Conservation (phyloP, 805 yeast genomes). For the Saccharomycopsis fodiens region DNA sequence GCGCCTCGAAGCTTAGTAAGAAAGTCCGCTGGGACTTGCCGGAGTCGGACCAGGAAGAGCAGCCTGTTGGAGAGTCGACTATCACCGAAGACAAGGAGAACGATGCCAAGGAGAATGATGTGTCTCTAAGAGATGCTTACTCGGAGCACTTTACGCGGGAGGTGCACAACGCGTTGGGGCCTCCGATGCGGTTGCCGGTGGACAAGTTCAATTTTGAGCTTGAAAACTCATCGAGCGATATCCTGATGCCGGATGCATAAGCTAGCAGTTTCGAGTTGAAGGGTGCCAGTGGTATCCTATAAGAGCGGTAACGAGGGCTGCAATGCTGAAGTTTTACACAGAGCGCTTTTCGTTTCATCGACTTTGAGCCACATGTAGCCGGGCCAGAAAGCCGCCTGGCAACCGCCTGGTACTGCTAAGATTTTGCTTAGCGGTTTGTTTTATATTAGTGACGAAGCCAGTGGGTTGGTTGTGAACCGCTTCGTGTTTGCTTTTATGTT, state of each 20-base stretch:
- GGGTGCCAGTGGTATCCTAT: no score
- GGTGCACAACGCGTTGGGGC: neutral
- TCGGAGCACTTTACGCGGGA: neutral
- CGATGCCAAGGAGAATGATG: slow-evolving; percentile 16
- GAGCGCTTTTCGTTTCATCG: no score
- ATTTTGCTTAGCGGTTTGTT: no score
- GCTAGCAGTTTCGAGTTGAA: no score
- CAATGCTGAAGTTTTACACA: no score
- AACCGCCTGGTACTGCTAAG: no score
- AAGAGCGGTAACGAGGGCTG: no score
- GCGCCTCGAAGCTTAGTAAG: slow-evolving; percentile 23
- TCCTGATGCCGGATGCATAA: slow-evolving; percentile 18
- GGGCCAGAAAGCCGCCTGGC: no score
- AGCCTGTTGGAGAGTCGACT: neutral
- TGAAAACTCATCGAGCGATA: slow-evolving; percentile 18
- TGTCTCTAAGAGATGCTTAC: slow-evolving; percentile 4
- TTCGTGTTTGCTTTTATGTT: no score
- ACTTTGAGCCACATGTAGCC: no score
- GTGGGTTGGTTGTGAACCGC: no score
- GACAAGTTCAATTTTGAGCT: slow-evolving; percentile 16
- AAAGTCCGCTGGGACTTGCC: slow-evolving; percentile 44
- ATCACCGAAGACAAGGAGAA: slow-evolving; percentile 6
- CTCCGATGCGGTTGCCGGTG: neutral
- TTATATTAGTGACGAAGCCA: no score
- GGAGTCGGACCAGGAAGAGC: slow-evolving; percentile 1